Percentiles rank a stretch among this genome's conserved stretches.
These are phyloP conservation scores for Alternaria tenuissima DNA, from an alignment of 2,329 filamentous ascomycete genomes.

Conservation along the genomic window DNA sequence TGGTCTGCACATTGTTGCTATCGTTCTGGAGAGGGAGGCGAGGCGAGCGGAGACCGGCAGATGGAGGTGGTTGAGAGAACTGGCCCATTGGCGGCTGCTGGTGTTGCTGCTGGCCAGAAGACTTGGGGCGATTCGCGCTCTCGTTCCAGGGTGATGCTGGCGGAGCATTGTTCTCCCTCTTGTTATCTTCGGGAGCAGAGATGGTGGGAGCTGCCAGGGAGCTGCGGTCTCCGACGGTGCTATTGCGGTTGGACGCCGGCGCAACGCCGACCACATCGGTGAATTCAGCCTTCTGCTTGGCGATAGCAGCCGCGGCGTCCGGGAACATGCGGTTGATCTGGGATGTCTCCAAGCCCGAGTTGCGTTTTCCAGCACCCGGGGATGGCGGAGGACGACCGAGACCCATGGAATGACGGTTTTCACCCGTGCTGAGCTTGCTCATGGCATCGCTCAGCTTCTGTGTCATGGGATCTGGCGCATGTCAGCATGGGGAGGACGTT, in stretches of 20 bases:
- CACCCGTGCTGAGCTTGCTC: slow-evolving; percentile 90
- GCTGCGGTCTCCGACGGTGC: slow-evolving; percentile 76
- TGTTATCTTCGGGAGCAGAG: slow-evolving; percentile 71
- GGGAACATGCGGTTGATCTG: slow-evolving; percentile 99
- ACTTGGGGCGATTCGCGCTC: slow-evolving; percentile 71
- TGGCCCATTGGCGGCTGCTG: slow-evolving; percentile 80
- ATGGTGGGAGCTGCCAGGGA: slow-evolving; percentile 80
- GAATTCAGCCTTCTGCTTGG: slow-evolving; percentile 96
- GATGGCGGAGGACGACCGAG: slow-evolving; percentile 75
- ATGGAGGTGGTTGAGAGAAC: slow-evolving; percentile 79
- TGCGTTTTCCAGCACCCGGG: slow-evolving; percentile 76
- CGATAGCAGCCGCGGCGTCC: slow-evolving; percentile 97
- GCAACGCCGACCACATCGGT: slow-evolving; percentile 92
- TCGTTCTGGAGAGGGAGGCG: slow-evolving; percentile 72
- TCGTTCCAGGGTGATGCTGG: slow-evolving; percentile 85
- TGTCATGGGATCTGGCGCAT: slow-evolving; percentile 84
- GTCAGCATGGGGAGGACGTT: slow-evolving; percentile 25
- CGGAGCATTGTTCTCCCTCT: slow-evolving; percentile 66
- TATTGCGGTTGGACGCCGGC: slow-evolving; percentile 92
- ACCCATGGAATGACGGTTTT: slow-evolving; percentile 83
- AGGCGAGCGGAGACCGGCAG: slow-evolving; percentile 81
- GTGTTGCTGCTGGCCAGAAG: slow-evolving; percentile 70
- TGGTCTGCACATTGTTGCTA: slow-evolving; percentile 78
- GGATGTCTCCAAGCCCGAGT: slow-evolving; percentile 90
- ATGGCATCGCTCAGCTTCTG: slow-evolving; percentile 95